Percentiles rank a stretch among this genome's conserved stretches.
phyloP scores from a whole-genome alignment of 129 eudicot species.

The Pseudognaphalium luteoalbum region DNA sequence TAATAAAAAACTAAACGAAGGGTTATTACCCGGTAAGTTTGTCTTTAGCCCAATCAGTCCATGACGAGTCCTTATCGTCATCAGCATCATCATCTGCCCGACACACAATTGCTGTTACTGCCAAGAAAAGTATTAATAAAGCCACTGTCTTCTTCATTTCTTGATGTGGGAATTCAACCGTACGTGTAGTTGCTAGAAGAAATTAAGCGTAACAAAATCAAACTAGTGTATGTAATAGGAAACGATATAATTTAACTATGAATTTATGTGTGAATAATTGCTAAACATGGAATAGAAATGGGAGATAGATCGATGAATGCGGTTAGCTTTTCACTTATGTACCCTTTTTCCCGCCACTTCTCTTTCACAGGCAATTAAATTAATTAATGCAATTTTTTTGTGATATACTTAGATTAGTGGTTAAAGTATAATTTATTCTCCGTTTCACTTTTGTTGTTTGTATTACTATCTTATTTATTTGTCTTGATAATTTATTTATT shows the following conservation, averaged over 20 bases:
- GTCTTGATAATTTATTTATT: too few species aligned
- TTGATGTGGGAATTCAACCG: neutral
- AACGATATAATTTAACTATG: neutral
- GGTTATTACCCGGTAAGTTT: constrained; percentile 30
- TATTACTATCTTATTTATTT: too few species aligned
- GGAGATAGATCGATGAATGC: constrained; percentile 32
- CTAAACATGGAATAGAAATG: constrained; percentile 21
- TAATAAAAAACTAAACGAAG: too few species aligned
- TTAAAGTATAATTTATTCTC: too few species aligned
- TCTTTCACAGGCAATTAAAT: neutral
- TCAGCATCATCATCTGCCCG: constrained; percentile 8
- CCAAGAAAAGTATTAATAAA: constrained; percentile 24
- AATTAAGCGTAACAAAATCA: neutral
- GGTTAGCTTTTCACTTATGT: constrained; percentile 19
- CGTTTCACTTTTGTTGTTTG: too few species aligned
- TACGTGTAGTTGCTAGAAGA: neutral
- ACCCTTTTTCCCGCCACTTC: constrained; percentile 21
- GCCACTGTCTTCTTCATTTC: constrained; percentile 30
- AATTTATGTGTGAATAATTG: constrained; percentile 18
- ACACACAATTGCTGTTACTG: constrained; percentile 24
- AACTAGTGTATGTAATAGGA: neutral
- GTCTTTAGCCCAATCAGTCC: constrained; percentile 35
- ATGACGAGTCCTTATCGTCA: constrained; percentile 9
- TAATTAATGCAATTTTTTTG: neutral
- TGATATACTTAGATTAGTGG: too few species aligned